Base-by-base conservation (phyloP, 2,329 filamentous ascomycete species). In the Huntiella decipiens region DNA sequence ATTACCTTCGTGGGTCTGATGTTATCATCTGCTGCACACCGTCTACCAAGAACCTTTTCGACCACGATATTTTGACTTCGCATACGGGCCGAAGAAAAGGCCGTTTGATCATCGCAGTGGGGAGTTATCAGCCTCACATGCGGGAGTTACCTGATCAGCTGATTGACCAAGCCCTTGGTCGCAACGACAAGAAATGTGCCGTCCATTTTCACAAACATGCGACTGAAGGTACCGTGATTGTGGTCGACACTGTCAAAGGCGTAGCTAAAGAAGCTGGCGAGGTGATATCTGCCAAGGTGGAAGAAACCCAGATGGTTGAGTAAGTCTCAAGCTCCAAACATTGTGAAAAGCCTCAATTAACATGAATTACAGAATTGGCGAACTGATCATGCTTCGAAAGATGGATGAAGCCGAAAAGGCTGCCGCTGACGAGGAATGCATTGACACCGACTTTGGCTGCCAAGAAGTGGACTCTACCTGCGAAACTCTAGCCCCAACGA, bases 21-120 rank as follows among this genome's bases (percentile, higher is more conserved):
- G 79, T 82, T 7, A 81, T 96, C 34, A 91, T 93, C 63, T 88
- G 84, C 63, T 93, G 84, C 53, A 94, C 86, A 1, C 84, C 87
- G 0, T 80, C 77, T 1, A 71, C 68, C 0, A 66, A 71, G 32
- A 81, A 82, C 1, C 64, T 95, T 1, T 96, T 95, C 56, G 81
- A 87, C 44, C 67, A 65, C 7, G 59, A 69, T 8, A 77, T 82
- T 50, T 66, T 95, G 43, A 92, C 82, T 0, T 80, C 71, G 47
- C 68, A 72, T 5, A 78, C 82, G 53, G 81, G 77, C 0, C 63
- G 79, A 28, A 73, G 70, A 52, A 83, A 82, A 57, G 79, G 80
- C 2, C 62, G 82, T 19, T 68, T 87, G 53, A 73, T 88, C 44
- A 70, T 82, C 1, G 79, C 79, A 0, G 74, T 87, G 38, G 82